Conservation (phyloP, 2,329 filamentous ascomycete genomes). For the Aspergillus spinulosporus region DNA sequence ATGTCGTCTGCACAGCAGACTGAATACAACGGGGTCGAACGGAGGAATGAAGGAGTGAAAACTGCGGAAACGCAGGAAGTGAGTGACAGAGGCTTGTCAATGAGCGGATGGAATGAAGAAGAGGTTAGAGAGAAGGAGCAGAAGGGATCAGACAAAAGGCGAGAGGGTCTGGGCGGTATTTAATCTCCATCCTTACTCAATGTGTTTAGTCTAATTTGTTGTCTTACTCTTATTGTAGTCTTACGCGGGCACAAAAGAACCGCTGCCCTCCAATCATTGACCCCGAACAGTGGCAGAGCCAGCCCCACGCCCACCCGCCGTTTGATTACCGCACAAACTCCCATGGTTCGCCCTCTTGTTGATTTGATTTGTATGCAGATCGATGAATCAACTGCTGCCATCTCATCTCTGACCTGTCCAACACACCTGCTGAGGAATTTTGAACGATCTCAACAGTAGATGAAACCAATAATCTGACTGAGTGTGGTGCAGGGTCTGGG, state of each 20-base stretch:
- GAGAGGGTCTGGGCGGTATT: slow-evolving; percentile 14
- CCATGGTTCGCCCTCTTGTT: background rate
- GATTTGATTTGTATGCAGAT: background rate
- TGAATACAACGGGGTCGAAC: slow-evolving; percentile 10
- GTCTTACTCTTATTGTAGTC: background rate
- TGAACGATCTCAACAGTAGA: background rate
- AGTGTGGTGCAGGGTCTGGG: slow-evolving; percentile 5
- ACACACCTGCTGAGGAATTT: background rate
- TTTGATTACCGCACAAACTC: background rate
- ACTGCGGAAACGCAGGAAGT: slow-evolving; percentile 13
- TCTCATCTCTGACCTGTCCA: slow-evolving; percentile 16
- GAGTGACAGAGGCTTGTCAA: slow-evolving; percentile 24
- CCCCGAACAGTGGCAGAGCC: background rate
- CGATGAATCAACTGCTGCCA: background rate
- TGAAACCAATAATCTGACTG: slow-evolving; percentile 1
- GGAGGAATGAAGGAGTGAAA: slow-evolving; percentile 14
- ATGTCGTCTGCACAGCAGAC: slow-evolving; percentile 25
- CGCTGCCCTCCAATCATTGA: background rate
- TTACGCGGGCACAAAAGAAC: background rate
- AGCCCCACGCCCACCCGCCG: slow-evolving; percentile 6
- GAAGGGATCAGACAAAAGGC: slow-evolving; percentile 1
- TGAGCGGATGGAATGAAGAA: slow-evolving; percentile 6
- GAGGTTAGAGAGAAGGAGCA: slow-evolving; percentile 7
- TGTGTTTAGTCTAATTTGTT: background rate
- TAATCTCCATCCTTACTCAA: slow-evolving; percentile 9